These are phyloP conservation scores for Xanthoconium separans DNA, from an alignment of 1,284 basidiomycete species.

Conservation along the genomic window DNA sequence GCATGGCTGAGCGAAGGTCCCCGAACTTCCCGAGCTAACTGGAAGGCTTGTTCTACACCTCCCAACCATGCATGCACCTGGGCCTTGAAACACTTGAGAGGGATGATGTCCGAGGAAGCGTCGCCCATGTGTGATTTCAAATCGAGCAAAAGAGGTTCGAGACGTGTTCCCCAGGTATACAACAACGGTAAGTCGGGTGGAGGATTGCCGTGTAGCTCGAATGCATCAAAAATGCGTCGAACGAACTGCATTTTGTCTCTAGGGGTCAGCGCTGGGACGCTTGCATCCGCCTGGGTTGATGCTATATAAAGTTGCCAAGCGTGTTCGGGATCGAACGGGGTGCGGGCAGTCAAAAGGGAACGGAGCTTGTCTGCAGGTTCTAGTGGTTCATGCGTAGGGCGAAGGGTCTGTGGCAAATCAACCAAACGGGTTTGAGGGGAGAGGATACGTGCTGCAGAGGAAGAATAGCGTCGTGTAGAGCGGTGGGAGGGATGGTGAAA, in stretches of 20 bases:
- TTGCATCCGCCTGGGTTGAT: conserved; percentile 18
- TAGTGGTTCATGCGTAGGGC: conserved; percentile 1
- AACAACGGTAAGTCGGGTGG: conserved; percentile 27
- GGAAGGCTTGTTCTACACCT: conserved; percentile 36
- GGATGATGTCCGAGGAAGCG: conserved; percentile 16
- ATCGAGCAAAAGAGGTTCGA: conserved; percentile 36
- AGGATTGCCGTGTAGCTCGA: conserved; percentile 28
- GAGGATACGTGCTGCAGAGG: conserved; percentile 25
- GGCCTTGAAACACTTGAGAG: conserved; percentile 34
- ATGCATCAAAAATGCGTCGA: conserved; percentile 30
- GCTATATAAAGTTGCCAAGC: conserved; percentile 38
- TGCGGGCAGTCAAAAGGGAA: conserved; percentile 17
- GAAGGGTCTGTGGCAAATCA: conserved; percentile 7
- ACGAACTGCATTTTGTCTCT: conserved; percentile 34
- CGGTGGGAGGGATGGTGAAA: conserved; percentile 27
- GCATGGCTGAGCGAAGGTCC: conserved; percentile 15
- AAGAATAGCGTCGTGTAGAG: conserved; percentile 26
- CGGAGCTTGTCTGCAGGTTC: conserved; percentile 16
- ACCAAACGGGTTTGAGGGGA: conserved; percentile 19
- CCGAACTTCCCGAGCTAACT: conserved; percentile 26
- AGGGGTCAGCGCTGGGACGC: conserved; percentile 9
- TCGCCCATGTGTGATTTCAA: conserved; percentile 19
- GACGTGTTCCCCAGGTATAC: conserved; percentile 39
- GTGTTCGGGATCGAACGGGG: conserved; percentile 36
- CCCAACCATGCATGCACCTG: conserved; percentile 37